These are phyloP conservation scores for Didymella exigua DNA, from an alignment of 2,329 filamentous ascomycete genomes.

Conservation along the genomic window DNA sequence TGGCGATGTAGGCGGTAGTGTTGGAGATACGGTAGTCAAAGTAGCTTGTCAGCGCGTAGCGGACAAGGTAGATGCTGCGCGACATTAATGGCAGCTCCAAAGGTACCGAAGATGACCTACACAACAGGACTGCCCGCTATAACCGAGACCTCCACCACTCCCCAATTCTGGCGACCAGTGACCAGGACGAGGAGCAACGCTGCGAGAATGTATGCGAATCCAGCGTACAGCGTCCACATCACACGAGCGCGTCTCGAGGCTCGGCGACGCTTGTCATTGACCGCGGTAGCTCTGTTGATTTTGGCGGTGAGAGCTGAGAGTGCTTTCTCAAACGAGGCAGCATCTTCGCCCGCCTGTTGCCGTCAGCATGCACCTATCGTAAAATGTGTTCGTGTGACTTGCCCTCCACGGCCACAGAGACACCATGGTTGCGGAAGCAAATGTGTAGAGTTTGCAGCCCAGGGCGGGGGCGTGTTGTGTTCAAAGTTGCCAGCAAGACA, in stretches of 20 bases:
- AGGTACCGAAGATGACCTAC: slow-evolving; percentile 55
- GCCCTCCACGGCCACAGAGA: slow-evolving; percentile 75
- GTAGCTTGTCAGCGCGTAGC: slow-evolving; percentile 68
- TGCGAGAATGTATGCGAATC: slow-evolving; percentile 88
- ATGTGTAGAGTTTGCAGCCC: slow-evolving; percentile 34
- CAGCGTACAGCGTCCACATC: slow-evolving; percentile 87
- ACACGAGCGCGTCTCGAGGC: slow-evolving; percentile 79
- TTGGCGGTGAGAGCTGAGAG: slow-evolving; percentile 81
- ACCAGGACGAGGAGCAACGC: slow-evolving; percentile 81
- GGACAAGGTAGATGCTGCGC: slow-evolving; percentile 76
- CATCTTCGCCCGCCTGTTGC: slow-evolving; percentile 74
- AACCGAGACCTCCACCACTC: slow-evolving; percentile 75
- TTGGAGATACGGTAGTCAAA: slow-evolving; percentile 82
- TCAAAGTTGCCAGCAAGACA: slow-evolving; percentile 32
- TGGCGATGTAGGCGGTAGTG: slow-evolving; percentile 71
- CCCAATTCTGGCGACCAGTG: slow-evolving; percentile 81
- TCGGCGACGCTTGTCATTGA: slow-evolving; percentile 74
- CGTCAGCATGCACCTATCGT: slow-evolving; percentile 18
- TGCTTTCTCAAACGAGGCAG: slow-evolving; percentile 90
- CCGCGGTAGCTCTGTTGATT: slow-evolving; percentile 75
- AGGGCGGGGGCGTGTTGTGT: slow-evolving; percentile 28
- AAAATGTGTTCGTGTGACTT: not conserved
- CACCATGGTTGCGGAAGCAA: slow-evolving; percentile 64
- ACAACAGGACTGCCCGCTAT: slow-evolving; percentile 78
- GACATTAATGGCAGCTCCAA: slow-evolving; percentile 22